Evolutionary conservation across 2,329 filamentous ascomycete genomes (phyloP).

Genomic region (Pseudogymnoascus sp.): DNA sequence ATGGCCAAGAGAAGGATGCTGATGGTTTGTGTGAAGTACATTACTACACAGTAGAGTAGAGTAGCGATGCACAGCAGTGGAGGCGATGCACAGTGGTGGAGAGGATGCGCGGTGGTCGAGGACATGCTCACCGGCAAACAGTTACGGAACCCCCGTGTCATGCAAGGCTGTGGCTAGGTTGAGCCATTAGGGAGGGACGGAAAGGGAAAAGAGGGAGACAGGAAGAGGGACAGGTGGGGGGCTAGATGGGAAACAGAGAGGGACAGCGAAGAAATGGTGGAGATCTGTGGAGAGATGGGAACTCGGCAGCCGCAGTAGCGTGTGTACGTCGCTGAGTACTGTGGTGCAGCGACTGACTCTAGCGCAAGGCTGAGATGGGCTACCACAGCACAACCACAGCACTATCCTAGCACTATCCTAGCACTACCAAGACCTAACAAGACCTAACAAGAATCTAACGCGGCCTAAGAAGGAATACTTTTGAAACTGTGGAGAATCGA

Average conservation of each 20-base stretch:
- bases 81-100: background rate
- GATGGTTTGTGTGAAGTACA: slow-evolving; percentile 1
- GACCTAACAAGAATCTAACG: background rate
- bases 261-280: background rate
- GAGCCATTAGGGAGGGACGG: background rate
- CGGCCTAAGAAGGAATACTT: background rate
- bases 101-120: background rate
- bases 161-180: background rate
- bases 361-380: background rate
- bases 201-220: background rate
- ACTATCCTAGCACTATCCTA: background rate
- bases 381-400: background rate
- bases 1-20: background rate
- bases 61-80: background rate
- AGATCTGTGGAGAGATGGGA: background rate
- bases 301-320: background rate
- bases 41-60: background rate
- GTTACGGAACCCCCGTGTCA: background rate
- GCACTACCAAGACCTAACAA: background rate
- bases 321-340: background rate
- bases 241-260: background rate
- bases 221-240: background rate
- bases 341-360: background rate
- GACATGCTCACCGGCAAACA: background rate
- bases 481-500: slow-evolving; percentile 1